Percentiles rank a stretch among this genome's conserved stretches.
Conservation (phyloP, 139 green algal species). For the Mesotaenium endlicherianum region DNA sequence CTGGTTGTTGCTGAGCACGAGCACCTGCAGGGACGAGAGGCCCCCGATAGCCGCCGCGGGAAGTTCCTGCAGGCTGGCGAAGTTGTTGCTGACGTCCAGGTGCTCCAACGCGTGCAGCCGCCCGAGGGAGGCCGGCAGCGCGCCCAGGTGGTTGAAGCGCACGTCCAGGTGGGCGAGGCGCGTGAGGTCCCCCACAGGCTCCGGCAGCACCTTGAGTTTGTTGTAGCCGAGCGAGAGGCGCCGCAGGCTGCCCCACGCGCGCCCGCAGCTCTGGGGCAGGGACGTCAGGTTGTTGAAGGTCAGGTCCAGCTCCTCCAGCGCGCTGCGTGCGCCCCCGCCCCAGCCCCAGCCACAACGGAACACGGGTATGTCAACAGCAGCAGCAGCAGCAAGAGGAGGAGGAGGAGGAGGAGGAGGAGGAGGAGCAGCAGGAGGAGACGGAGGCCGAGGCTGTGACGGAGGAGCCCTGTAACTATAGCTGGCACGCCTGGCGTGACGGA, state of each 20-base stretch:
- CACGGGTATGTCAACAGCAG: too few species aligned
- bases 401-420: too few species aligned
- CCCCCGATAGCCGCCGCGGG: neutral
- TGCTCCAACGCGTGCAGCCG: neutral
- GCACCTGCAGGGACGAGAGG: neutral
- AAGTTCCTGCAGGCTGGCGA: slow-evolving; percentile 2
- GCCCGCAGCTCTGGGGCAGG: slow-evolving; percentile 7
- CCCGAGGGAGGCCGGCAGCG: neutral
- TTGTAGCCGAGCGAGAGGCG: slow-evolving; percentile 24
- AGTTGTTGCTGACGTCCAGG: slow-evolving; percentile 42
- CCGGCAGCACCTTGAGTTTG: slow-evolving; percentile 15
- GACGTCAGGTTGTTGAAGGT: slow-evolving; percentile 26
- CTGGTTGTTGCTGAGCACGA: slow-evolving; percentile 33
- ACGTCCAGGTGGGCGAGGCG: slow-evolving; percentile 8
- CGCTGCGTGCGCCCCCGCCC: neutral
- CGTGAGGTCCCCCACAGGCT: neutral
- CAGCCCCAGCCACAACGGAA: too few species aligned
- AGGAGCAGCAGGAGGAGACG: neutral
- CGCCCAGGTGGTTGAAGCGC: slow-evolving; percentile 13
- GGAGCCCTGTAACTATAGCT: too few species aligned
- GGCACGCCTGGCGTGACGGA: too few species aligned
- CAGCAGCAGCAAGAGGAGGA: too few species aligned
- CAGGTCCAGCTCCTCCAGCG: slow-evolving; percentile 11
- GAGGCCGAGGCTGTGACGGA: too few species aligned
- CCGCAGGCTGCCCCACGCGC: neutral